Evolutionary conservation across 352 stramenopile genomes (phyloP), one percentile per base, ranked within the genome.

Genomic region (Phytophthora ohioensis): DNA sequence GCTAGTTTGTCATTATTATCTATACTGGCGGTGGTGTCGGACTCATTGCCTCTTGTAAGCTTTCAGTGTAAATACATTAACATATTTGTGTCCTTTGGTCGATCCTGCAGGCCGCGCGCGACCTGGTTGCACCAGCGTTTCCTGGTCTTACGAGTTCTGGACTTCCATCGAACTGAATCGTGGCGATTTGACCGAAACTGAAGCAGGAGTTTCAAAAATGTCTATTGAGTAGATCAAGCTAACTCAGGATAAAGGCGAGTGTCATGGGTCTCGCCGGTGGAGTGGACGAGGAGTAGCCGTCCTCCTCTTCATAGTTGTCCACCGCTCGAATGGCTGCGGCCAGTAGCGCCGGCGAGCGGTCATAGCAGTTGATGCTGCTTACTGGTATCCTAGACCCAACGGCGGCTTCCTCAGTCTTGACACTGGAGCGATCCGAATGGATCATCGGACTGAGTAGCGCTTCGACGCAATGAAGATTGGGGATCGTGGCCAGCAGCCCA

Each of bases 221-320:
- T 58, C 17, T 51, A 52, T 71, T 48, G n/a, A 41, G 32, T 31
- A 12, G 57, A 61, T 31, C 21, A 27, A 32, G n/a, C 34, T 73
- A 79, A 43, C 64, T 77, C 30, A 82, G 47, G 34, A 80, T 82
- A 43, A 73, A 80, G 30, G 61, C 66, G 17, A 79, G 60, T 11
- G 61, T 51, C 75, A 82, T 82, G 27, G 62, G 56, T 36, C 64
- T 66, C 21, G 52, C 64, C 15, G 43, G 38, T 57, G 68, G 54
- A 6, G 38, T 7, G 5, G 52, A 47, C 5, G 57, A 31, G 27
- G 56, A 51, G 12, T 51, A 52, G 17, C 67, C 30, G 57, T 59
- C 47, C 10, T 64, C 46, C 11, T 43, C 17, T 57, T 15, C 15
- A 12, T 34, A 32, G 8, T 62, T 41, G 46, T 61, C 36, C 17